Evolutionary conservation across 371 early-diverging fungal genomes (phyloP).

Genomic region (Mucor sp.): DNA sequence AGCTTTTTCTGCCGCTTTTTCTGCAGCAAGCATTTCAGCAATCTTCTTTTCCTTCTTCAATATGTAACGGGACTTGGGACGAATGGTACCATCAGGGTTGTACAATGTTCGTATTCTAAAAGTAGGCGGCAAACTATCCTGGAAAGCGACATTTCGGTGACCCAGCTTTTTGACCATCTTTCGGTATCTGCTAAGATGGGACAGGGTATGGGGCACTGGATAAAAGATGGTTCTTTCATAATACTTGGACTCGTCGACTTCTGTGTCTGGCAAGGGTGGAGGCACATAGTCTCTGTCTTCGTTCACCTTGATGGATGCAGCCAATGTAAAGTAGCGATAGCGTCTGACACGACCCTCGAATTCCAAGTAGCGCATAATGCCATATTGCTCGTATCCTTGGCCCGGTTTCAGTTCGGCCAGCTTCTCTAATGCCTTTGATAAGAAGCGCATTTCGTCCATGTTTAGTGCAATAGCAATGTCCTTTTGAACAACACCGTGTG

Average conservation of each 20-base stretch:
- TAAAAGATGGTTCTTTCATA: not conserved
- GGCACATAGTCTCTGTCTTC: constrained; percentile 17
- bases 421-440: constrained; percentile 26
- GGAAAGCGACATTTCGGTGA: not conserved
- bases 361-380: constrained; percentile 29
- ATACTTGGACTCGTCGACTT: not conserved
- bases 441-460: constrained; percentile 18
- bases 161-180: not conserved
- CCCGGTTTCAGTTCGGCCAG: constrained; percentile 1
- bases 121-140: no score
- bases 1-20: not conserved
- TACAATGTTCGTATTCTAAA: not conserved
- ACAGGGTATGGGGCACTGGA: not conserved
- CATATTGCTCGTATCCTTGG: not conserved
- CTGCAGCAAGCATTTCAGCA: no score
- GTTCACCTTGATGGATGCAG: constrained; percentile 13
- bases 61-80: not conserved
- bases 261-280: constrained; percentile 3
- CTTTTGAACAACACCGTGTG: constrained; percentile 28
- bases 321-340: constrained; percentile 39
- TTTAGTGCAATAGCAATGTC: constrained; percentile 18
- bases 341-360: constrained; percentile 37
- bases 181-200: not conserved
- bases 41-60: not conserved
- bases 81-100: not conserved